phyloP scores from a whole-genome alignment of 2,329 filamentous ascomycete species.

The Penicillium sp. region DNA sequence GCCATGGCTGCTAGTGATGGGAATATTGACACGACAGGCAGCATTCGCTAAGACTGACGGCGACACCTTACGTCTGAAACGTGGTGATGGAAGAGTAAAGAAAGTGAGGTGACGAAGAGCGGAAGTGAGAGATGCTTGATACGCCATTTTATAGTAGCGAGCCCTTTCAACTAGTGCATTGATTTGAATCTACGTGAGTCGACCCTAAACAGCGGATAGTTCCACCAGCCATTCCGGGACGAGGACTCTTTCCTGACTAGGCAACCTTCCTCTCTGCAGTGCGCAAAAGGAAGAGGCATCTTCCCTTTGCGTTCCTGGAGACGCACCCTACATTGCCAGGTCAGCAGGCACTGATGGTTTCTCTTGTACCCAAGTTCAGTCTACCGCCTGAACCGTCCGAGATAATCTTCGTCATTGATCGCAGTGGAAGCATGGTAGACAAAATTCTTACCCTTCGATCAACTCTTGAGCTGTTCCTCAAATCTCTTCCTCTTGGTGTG shows the following conservation, averaged over 20 bases:
- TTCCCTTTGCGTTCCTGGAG: background rate
- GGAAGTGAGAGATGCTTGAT: too few species aligned
- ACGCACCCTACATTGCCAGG: background rate
- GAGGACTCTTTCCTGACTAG: too few species aligned
- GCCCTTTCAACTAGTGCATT: too few species aligned
- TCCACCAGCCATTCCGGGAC: too few species aligned
- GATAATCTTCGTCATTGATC: background rate
- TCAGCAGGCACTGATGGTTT: background rate
- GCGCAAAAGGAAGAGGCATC: background rate
- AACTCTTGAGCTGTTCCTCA: background rate
- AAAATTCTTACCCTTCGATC: background rate
- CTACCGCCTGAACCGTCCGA: background rate
- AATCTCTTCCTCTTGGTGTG: background rate
- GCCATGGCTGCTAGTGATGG: background rate
- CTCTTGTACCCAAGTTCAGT: background rate
- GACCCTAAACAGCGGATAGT: too few species aligned
- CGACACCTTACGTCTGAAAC: background rate
- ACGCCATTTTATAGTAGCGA: too few species aligned
- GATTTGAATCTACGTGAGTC: too few species aligned
- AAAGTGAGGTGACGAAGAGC: background rate
- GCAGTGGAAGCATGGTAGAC: background rate
- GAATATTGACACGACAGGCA: background rate
- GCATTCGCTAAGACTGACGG: background rate
- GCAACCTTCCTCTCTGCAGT: too few species aligned
- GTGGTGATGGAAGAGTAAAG: background rate